Evolutionary conservation across 257 asterid genomes (phyloP).

Genomic region (Parsonsia alboflavescens): DNA sequence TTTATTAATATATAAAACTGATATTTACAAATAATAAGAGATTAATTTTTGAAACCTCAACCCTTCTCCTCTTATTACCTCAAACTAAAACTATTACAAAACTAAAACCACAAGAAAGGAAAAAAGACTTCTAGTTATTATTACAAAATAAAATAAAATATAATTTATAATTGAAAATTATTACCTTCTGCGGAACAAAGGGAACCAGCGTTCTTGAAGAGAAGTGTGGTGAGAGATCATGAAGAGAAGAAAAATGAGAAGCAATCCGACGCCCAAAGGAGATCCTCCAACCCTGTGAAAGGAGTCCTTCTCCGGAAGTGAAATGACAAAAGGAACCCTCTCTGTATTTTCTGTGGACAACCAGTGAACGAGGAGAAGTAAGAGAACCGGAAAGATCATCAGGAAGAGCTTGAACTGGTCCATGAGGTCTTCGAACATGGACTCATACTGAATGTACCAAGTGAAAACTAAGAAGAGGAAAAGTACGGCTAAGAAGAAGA

Average conservation of each 20-base stretch:
- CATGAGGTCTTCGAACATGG: conserved; percentile 40
- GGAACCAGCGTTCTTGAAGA: conserved; percentile 60
- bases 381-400: conserved; percentile 60
- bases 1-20: neutral
- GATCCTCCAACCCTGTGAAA: conserved; percentile 64
- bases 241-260: conserved; percentile 58
- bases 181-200: conserved; percentile 44
- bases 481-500: conserved; percentile 45
- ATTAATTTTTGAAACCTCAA: neutral
- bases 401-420: conserved; percentile 51
- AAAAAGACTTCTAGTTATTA: neutral
- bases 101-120: neutral
- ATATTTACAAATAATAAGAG: neutral
- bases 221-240: conserved; percentile 61
- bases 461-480: conserved; percentile 56
- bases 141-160: too few relatives aligned
- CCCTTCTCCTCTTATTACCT: neutral
- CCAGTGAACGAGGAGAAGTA: conserved; percentile 67
- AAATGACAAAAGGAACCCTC: conserved; percentile 35
- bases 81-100: too few relatives aligned
- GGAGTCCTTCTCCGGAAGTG: conserved; percentile 57
- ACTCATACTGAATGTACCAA: conserved; percentile 77
- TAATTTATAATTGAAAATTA: too few relatives aligned
- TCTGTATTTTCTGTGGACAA: conserved; percentile 44
- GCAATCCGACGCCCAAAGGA: conserved; percentile 46